Evolutionary conservation across 169 alveolate species (phyloP), one percentile per base, ranked within the genome.

Genomic region (Miamiensis avidus): DNA sequence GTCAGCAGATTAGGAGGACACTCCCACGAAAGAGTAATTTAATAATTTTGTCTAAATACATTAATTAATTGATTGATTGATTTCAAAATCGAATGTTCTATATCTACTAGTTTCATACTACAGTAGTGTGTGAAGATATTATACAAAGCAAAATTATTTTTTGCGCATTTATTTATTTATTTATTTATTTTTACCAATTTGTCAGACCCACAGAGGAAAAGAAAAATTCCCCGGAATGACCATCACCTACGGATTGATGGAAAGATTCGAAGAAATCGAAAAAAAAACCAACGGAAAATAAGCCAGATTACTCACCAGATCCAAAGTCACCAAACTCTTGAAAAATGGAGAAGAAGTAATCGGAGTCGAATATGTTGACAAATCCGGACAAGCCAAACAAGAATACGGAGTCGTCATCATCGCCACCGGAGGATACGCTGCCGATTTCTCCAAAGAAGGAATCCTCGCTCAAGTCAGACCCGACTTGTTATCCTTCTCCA

Each of bases 1-100:
- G 81, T 93, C 49, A 91, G 92, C 20, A 88, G 90, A 74, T 88
- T 92, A 82, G 95, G 95, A 82, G 95, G 94, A n/a, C 95, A 92
- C 86, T 83, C 93, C 29, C 88, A 82, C 27, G 89, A 92, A 74
- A 85, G 96, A 31, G 69, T 49, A 49, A n/a, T n/a, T n/a, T n/a
- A n/a, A 49, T 4, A 49, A 49, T 49, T 49, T 49, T 49, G 20
- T 11, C 69, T 11, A 49, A 11, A 11, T 20, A 49, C 20, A 49
- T 11, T 11, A 11, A 49, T 11, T 49, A 11, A 49, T 11, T 4
- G 26, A 49, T 49, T 49, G 20, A 49, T 11, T 49, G 20, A 49
- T 49, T 49, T 49, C 4, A 49, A 49, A 49, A 49, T 49, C n/a
- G n/a, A n/a, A n/a, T n/a, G n/a, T n/a, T n/a, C n/a, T n/a, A n/a